phyloP scores from a whole-genome alignment of 192 early-diverging fungal species.

The Rhizophlyctis rosea region DNA sequence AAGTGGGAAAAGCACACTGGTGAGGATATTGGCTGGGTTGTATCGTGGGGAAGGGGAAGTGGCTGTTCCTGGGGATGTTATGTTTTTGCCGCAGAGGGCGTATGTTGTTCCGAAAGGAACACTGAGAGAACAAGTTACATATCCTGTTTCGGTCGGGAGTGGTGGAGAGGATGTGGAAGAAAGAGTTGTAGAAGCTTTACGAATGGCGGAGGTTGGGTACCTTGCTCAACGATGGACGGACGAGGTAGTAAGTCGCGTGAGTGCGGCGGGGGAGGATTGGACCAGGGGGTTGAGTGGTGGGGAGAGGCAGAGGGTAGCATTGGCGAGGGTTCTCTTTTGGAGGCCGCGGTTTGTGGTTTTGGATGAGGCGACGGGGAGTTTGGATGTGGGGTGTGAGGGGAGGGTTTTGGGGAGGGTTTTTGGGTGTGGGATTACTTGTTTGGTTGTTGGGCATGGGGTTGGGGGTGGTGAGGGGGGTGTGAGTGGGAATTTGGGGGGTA shows the following conservation, averaged over 20 bases:
- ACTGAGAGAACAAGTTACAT: constrained; percentile 86
- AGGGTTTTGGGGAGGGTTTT: constrained; percentile 49
- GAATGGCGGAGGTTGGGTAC: constrained; percentile 76
- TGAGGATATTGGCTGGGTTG: constrained; percentile 73
- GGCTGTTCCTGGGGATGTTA: constrained; percentile 30
- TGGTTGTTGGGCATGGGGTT: constrained; percentile 17
- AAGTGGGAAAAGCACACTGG: constrained; percentile 77
- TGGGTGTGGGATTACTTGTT: constrained; percentile 59
- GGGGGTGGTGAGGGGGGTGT: not conserved
- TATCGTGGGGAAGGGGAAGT: constrained; percentile 61
- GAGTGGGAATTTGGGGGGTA: constrained; percentile 5
- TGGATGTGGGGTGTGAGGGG: constrained; percentile 29
- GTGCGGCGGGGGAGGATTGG: constrained; percentile 6
- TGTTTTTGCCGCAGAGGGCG: constrained; percentile 69
- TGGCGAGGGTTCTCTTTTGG: constrained; percentile 50
- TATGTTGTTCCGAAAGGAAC: constrained; percentile 80
- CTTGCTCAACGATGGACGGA: constrained; percentile 37
- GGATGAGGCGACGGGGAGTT: constrained; percentile 37
- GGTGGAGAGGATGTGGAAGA: constrained; percentile 56
- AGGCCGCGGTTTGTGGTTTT: constrained; percentile 68
- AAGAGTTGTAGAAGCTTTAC: constrained; percentile 69
- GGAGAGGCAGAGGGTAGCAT: constrained; percentile 43
- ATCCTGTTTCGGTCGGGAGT: constrained; percentile 68
- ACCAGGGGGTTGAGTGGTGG: constrained; percentile 40
- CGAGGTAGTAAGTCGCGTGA: constrained; percentile 20